Conservation (phyloP, 441 rosid genomes). For the Jatropha multifida region DNA sequence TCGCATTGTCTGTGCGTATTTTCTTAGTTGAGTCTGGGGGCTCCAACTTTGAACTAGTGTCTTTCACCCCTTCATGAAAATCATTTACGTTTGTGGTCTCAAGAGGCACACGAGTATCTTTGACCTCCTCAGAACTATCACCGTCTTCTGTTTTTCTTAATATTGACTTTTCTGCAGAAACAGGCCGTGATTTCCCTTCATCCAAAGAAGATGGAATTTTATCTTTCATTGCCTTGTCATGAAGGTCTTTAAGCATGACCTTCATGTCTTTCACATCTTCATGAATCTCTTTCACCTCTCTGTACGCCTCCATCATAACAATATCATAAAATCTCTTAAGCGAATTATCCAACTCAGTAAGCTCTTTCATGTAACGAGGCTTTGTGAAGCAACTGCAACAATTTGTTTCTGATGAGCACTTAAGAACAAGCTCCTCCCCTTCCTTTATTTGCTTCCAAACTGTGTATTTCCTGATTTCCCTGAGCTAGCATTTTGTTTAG, state of each 20-base stretch:
- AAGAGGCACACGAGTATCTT: neutral
- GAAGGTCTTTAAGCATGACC: no score
- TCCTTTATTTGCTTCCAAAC: slow-evolving; percentile 4
- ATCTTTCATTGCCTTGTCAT: no score
- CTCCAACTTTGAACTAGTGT: neutral
- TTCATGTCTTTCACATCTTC: neutral
- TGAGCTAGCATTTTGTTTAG: neutral
- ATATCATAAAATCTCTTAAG: slow-evolving; percentile 7
- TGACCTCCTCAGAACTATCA: neutral
- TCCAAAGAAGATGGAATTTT: no score
- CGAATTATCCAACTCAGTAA: neutral
- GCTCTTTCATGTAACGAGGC: slow-evolving; percentile 3
- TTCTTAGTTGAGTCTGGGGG: neutral
- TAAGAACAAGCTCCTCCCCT: neutral
- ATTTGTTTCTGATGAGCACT: neutral
- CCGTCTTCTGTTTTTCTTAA: neutral
- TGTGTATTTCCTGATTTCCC: neutral
- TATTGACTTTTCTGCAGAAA: neutral
- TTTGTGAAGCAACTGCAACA: neutral
- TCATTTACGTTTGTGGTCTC: neutral
- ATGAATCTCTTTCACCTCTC: neutral
- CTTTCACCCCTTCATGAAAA: neutral
- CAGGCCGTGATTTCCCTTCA: neutral
- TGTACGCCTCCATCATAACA: neutral
- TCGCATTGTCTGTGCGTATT: neutral